These are phyloP conservation scores for Trichoderma citrinoviride DNA, from an alignment of 2,329 filamentous ascomycete species.

Conservation along the genomic window DNA sequence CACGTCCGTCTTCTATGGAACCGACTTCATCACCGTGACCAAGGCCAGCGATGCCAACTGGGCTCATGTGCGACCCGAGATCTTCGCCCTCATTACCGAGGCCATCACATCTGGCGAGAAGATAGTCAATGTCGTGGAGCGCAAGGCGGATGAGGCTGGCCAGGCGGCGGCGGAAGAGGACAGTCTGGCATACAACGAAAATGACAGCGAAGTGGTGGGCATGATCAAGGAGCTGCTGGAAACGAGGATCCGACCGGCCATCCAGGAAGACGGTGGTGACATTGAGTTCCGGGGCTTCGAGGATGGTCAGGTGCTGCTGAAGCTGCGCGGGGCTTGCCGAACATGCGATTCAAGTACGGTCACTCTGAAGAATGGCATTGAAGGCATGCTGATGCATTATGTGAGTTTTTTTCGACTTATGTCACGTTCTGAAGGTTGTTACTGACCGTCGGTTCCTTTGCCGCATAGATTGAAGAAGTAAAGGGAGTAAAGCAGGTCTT, in stretches of 20 bases:
- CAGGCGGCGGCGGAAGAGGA: conserved; percentile 51
- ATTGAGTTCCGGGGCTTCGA: conserved; percentile 93
- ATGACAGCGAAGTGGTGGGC: conserved; percentile 89
- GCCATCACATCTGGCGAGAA: conserved; percentile 78
- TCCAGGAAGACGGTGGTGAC: conserved; percentile 96
- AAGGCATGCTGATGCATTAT: conserved; percentile 97
- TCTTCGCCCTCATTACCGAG: conserved; percentile 94
- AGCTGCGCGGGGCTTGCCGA: conserved; percentile 86
- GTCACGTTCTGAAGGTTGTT: background rate
- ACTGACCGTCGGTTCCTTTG: background rate
- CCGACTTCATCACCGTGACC: conserved; percentile 95
- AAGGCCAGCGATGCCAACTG: conserved; percentile 86
- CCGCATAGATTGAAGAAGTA: conserved; percentile 84
- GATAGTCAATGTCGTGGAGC: conserved; percentile 71
- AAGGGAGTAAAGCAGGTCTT: conserved; percentile 87
- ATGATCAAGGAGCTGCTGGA: conserved; percentile 99
- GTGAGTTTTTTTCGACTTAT: conserved; percentile 51
- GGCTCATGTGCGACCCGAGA: conserved; percentile 92
- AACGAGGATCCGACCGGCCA: conserved; percentile 89
- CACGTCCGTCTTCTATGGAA: conserved; percentile 90
- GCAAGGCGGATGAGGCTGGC: conserved; percentile 49
- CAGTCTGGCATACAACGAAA: conserved; percentile 77
- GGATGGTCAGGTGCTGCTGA: conserved; percentile 75
- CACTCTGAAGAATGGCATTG: conserved; percentile 95
- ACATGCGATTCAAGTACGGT: conserved; percentile 97